A percentile compares a stretch with the other conserved stretches of the same genome.
Evolutionary conservation across 257 asterid genomes (phyloP).

Genomic region (Nemophila menziesii): DNA sequence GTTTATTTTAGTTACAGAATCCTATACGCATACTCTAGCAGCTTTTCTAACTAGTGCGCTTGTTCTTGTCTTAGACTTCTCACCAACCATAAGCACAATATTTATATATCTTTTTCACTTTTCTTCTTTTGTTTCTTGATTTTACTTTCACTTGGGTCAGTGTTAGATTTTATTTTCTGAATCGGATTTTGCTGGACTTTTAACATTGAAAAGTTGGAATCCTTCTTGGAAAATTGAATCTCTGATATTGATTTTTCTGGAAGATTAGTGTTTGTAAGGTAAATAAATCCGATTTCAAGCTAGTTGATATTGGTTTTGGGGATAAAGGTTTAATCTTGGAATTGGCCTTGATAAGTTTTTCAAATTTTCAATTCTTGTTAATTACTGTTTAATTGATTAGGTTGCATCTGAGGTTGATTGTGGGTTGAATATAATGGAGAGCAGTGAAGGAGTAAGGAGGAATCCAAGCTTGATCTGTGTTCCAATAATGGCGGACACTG

Average conservation of each 20-base stretch:
- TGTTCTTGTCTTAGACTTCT: neutral
- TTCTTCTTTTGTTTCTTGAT: neutral
- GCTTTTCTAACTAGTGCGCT: neutral
- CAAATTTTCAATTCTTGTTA: neutral
- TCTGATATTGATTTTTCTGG: neutral
- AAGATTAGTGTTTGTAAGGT: neutral
- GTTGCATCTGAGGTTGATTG: constrained; percentile 32
- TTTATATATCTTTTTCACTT: too few species aligned
- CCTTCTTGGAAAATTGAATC: neutral
- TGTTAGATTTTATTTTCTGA: constrained; percentile 2
- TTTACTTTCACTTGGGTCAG: neutral
- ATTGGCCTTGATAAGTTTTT: neutral
- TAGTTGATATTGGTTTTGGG: constrained; percentile 3
- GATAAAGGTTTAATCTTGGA: neutral
- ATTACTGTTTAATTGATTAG: constrained; percentile 17
- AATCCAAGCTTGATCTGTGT: constrained; percentile 81
- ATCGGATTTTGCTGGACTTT: constrained; percentile 1
- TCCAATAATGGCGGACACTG: constrained; percentile 84
- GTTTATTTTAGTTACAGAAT: too few species aligned
- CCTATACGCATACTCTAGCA: neutral
- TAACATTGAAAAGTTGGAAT: neutral
- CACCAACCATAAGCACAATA: neutral
- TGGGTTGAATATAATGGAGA: constrained; percentile 27
- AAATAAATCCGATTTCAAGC: neutral
- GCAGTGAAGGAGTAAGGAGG: constrained; percentile 31